Conservation (phyloP, 2,329 filamentous ascomycete genomes). For the Venturia effusa region DNA sequence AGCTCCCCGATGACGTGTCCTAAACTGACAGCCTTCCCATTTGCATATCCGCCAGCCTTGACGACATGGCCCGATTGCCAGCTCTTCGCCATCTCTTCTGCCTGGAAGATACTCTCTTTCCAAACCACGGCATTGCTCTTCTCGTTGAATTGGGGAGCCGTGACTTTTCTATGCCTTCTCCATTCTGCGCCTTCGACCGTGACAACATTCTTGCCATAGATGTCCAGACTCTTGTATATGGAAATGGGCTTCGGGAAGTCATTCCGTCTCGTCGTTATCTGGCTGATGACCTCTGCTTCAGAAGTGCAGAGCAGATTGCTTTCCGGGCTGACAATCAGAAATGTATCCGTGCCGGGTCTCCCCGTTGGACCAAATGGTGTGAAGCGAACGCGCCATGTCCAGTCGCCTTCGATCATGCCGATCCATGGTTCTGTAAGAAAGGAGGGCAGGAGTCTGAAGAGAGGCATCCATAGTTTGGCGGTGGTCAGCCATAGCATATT, state of each 20-base stretch:
- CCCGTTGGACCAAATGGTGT: constrained; percentile 38
- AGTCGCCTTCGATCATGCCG: constrained; percentile 34
- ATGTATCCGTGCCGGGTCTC: constrained; percentile 47
- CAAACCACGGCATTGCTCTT: constrained; percentile 61
- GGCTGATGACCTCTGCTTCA: constrained; percentile 53
- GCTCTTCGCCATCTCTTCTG: constrained; percentile 46
- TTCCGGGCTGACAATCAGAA: constrained; percentile 52
- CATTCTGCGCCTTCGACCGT: constrained; percentile 58
- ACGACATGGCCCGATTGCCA: constrained; percentile 33
- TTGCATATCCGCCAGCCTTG: constrained; percentile 14
- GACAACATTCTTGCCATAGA: constrained; percentile 63
- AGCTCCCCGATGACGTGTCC: constrained; percentile 42
- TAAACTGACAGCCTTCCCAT: constrained; percentile 8
- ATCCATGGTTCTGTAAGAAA: constrained; percentile 7
- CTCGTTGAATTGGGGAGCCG: constrained; percentile 64
- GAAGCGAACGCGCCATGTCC: constrained; percentile 46
- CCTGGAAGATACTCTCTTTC: constrained; percentile 51
- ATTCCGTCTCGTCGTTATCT: constrained; percentile 55
- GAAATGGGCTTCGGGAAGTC: constrained; percentile 60
- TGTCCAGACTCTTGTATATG: constrained; percentile 47
- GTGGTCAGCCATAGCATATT: constrained; percentile 9
- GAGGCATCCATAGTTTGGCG: not conserved
- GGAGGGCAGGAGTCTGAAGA: constrained; percentile 9
- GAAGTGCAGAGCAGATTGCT: constrained; percentile 44
- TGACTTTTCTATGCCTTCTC: constrained; percentile 63